Evolutionary conservation across 108 stramenopile genomes (phyloP).

Genomic region (Nitzschia sp.): DNA sequence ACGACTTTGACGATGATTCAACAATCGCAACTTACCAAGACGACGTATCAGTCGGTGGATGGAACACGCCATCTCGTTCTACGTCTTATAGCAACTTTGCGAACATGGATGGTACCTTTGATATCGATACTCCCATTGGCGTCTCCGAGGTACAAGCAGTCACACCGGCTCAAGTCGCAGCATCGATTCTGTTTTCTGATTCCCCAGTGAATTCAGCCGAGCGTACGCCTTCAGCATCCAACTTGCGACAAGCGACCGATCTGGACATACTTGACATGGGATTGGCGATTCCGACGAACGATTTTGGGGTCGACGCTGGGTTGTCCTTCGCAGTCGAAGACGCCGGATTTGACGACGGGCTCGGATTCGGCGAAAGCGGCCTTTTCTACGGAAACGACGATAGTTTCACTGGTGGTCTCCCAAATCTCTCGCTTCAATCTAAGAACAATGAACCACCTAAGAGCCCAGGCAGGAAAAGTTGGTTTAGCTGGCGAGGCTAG

Average conservation of each 20-base stretch:
- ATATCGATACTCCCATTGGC: background rate
- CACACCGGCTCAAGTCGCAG: conserved; percentile 28
- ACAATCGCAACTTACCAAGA: conserved; percentile 39
- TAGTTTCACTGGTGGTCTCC: background rate
- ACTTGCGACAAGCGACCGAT: background rate
- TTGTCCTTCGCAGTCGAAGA: conserved; percentile 7
- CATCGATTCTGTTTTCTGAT: conserved; percentile 26
- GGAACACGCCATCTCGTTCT: conserved; percentile 8
- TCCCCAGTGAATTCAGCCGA: conserved; percentile 3
- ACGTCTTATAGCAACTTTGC: background rate
- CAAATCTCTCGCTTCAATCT: too few relatives aligned
- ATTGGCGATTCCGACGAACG: background rate
- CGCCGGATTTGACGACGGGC: conserved; percentile 8
- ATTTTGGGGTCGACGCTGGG: conserved; percentile 3
- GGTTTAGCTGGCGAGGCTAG: background rate
- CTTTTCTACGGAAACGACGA: conserved; percentile 4
- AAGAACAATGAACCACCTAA: background rate
- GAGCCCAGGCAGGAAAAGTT: background rate
- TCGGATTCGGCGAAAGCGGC: conserved; percentile 12
- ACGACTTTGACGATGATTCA: conserved; percentile 36
- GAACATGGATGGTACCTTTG: background rate
- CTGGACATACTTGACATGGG: background rate
- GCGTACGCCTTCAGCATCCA: background rate
- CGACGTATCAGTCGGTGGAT: conserved; percentile 29
- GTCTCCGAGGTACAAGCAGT: background rate